These are phyloP conservation scores for Kodamaea neixiangensis DNA, from an alignment of 805 yeast genomes.

Conservation along the genomic window DNA sequence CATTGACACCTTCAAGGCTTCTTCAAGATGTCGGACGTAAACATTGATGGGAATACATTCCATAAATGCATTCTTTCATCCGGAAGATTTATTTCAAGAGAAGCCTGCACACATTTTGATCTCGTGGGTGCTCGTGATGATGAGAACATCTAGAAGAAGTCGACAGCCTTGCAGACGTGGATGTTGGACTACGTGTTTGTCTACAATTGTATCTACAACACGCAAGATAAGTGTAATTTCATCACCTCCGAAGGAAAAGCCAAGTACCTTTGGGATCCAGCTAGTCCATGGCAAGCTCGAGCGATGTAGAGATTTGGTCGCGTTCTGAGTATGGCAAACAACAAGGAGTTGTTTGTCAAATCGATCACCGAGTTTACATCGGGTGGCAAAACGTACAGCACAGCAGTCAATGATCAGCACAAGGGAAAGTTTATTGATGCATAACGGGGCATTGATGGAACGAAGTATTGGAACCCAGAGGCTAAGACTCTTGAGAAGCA, in stretches of 20 bases:
- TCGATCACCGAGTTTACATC: slow-evolving; percentile 49
- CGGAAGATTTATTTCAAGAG: slow-evolving; percentile 34
- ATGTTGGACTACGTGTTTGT: slow-evolving; percentile 92
- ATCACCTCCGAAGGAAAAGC: slow-evolving; percentile 86
- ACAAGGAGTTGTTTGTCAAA: slow-evolving; percentile 63
- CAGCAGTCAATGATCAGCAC: slow-evolving; percentile 72
- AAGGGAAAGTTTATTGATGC: slow-evolving; percentile 83
- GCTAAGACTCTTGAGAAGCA: slow-evolving; percentile 10
- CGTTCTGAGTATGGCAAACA: slow-evolving; percentile 84
- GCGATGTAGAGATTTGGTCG: slow-evolving; percentile 58
- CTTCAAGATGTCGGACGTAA: slow-evolving; percentile 55
- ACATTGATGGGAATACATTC: slow-evolving; percentile 53
- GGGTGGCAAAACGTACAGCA: slow-evolving; percentile 53
- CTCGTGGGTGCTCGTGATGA: slow-evolving; percentile 86
- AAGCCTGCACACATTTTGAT: slow-evolving; percentile 38
- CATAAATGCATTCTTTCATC: slow-evolving; percentile 49
- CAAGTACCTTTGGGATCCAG: slow-evolving; percentile 57
- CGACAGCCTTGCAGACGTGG: slow-evolving; percentile 88
- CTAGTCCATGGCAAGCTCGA: slow-evolving; percentile 38
- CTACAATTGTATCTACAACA: slow-evolving; percentile 75
- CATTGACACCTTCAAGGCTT: neutral
- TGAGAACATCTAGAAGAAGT: slow-evolving; percentile 85
- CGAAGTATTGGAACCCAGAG: slow-evolving; percentile 28
- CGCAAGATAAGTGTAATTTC: slow-evolving; percentile 58
- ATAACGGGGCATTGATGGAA: too few species aligned